Percentiles rank a stretch among this genome's conserved stretches.
Evolutionary conservation across 768 basidiomycete species (phyloP).

Genomic region (Omphalotus guepiniiformis): DNA sequence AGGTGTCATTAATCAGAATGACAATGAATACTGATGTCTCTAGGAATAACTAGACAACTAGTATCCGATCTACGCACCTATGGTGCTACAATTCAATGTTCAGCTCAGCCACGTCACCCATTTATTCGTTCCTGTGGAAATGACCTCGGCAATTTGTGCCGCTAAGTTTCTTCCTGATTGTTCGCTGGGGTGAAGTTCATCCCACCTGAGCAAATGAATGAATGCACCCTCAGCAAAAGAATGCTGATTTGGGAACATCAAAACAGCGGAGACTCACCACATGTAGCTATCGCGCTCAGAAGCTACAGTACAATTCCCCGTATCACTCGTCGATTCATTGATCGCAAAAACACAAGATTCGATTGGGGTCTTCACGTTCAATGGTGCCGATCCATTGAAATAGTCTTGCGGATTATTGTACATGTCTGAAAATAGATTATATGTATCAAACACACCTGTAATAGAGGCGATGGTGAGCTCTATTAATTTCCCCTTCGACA

Average conservation of each 20-base stretch:
- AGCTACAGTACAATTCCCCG: constrained; percentile 17
- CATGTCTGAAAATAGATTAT: constrained; percentile 18
- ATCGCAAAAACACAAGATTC: neutral
- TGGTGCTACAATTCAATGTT: too few relatives aligned
- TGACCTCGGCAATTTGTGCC: neutral
- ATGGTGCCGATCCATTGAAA: constrained; percentile 21
- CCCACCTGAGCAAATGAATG: constrained; percentile 19
- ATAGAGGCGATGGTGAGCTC: neutral
- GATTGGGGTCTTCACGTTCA: constrained; percentile 11
- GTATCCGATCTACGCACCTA: too few relatives aligned
- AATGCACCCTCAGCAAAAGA: constrained; percentile 16
- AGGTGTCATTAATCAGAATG: too few relatives aligned
- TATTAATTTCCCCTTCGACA: neutral
- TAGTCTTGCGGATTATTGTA: constrained; percentile 15
- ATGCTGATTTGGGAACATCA: constrained; percentile 13
- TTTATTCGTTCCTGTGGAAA: neutral
- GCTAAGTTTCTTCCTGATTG: constrained; percentile 7
- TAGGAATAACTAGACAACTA: too few relatives aligned
- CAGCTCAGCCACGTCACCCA: neutral
- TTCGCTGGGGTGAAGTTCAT: constrained; percentile 10
- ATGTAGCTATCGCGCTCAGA: neutral
- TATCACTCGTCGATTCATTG: constrained; percentile 2
- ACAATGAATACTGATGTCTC: too few relatives aligned
- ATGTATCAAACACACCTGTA: constrained; percentile 15
- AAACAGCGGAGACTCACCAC: neutral